Base-by-base conservation (phyloP, 2,329 filamentous ascomycete genomes). In the Leptographium radiaticola region DNA sequence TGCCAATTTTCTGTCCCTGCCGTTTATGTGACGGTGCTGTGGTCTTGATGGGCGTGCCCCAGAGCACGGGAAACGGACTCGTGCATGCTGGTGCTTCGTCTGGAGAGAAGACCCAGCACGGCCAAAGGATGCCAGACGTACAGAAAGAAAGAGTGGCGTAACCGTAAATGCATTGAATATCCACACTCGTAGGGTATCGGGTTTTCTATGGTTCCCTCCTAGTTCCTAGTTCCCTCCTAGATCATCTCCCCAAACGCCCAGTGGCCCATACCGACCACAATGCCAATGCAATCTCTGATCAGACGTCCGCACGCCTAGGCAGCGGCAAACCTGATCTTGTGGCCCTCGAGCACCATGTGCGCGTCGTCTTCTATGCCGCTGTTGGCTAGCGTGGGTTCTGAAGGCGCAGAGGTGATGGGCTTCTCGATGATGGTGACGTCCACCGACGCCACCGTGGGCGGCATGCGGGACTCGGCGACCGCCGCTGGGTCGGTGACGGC, bases 1-100 rank as follows among this genome's bases (percentile, higher is more conserved):
- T 82, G 89, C 89, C 89, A 95, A 77, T 56, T 47, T 47, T 40
- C 36, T 40, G 46, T 72, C 62, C 61, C 56, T 58, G 52, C 34
- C 34, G 53, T 25, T 38, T 62, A 59, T 64, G 67, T 65, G 68
- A 69, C 54, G 53, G 47, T 31, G 40, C 30, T 49, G 43, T 48
- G 25, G 25, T 5, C 25, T 25, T 25, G 3, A 25, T 25, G 25
- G 25, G 25, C n/a, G n/a, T n/a, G n/a, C n/a, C n/a, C n/a, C n/a
- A n/a, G n/a, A n/a, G n/a, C n/a, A n/a, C n/a, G n/a, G n/a, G n/a
- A n/a, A n/a, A 34, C 33, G 33, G 33, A 25, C 25, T 5, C 25
- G 25, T 25, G 25, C 5, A 5, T 25, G 25, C 39, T 42, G 39
- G 39, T n/a, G 2, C 39, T 42, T 25, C 25, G 5, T 25, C 25